These are phyloP conservation scores for Agaricus subrufescens DNA, from an alignment of 768 basidiomycete genomes.

Conservation along the genomic window DNA sequence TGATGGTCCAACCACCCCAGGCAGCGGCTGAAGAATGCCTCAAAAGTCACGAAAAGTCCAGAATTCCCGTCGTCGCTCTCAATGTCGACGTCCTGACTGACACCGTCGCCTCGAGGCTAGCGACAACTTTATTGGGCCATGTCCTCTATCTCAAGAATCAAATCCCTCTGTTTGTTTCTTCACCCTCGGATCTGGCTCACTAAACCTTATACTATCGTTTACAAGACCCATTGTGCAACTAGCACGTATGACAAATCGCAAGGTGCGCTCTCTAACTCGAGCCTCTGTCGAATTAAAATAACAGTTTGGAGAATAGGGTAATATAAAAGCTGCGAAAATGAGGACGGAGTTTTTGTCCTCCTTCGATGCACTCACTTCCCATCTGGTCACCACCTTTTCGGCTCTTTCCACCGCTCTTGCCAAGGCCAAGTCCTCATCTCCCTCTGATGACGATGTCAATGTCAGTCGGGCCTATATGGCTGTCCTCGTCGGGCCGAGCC, in stretches of 20 bases:
- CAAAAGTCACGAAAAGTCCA: not conserved
- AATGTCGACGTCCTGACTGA: conserved; percentile 51
- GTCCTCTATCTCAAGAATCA: conserved; percentile 76
- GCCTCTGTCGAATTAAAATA: not conserved
- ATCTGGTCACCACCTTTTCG: conserved; percentile 70
- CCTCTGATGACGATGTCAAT: not conserved
- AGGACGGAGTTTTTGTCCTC: conserved; percentile 58
- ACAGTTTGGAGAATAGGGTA: conserved; percentile 25
- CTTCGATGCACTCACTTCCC: conserved; percentile 68
- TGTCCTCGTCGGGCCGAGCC: conserved; percentile 62
- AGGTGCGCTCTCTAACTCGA: conserved; percentile 26
- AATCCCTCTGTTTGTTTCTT: conserved; percentile 64
- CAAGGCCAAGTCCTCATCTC: not conserved
- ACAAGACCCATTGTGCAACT: conserved; percentile 65
- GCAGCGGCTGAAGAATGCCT: not conserved
- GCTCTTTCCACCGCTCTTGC: conserved; percentile 69
- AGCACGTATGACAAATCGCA: conserved; percentile 41
- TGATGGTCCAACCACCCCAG: not conserved
- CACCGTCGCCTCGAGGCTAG: conserved; percentile 58
- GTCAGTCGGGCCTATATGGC: conserved; percentile 46
- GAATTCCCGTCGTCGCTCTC: conserved; percentile 35
- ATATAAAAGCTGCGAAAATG: conserved; percentile 49
- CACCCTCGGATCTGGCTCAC: not conserved
- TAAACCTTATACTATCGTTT: not conserved
- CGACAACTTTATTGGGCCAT: conserved; percentile 60